A percentile compares a stretch with the other conserved stretches of the same genome.
Evolutionary conservation across 345 rosid species (phyloP).

Genomic region (Mercurialis annua): DNA sequence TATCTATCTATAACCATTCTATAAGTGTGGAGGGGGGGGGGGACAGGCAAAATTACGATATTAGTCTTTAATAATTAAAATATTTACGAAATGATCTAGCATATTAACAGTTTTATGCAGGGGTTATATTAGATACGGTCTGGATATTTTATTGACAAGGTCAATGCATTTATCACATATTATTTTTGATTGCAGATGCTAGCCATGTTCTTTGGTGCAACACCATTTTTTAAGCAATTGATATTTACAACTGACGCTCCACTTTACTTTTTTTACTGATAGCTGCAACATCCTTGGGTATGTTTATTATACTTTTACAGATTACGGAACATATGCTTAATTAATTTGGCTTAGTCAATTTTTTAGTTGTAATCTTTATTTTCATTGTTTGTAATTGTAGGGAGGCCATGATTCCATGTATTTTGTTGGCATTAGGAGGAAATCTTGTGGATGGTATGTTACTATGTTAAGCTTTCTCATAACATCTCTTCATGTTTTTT

Average conservation of each 20-base stretch:
- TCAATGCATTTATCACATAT: constrained; percentile 1
- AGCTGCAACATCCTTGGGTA: constrained; percentile 99
- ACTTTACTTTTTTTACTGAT: constrained; percentile 91
- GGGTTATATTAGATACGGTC: too few species aligned
- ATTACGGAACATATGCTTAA: constrained; percentile 6
- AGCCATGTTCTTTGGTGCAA: constrained; percentile 77
- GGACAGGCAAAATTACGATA: too few species aligned
- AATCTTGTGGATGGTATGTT: constrained; percentile 96
- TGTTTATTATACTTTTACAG: constrained; percentile 15
- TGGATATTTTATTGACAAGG: background rate
- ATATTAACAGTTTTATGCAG: too few species aligned
- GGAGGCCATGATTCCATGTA: constrained; percentile 98
- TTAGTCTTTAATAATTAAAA: too few species aligned
- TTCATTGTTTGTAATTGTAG: constrained; percentile 29
- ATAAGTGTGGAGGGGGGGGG: too few species aligned
- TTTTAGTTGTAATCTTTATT: background rate
- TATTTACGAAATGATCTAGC: too few species aligned
- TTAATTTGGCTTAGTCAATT: background rate
- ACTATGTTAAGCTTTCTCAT: constrained; percentile 6
- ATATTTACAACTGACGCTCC: constrained; percentile 88
- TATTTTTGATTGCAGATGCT: constrained; percentile 52
- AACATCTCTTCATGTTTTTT: background rate
- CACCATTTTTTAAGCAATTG: constrained; percentile 68
- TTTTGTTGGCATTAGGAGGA: constrained; percentile 91
- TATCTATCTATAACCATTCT: too few species aligned